Conservation (phyloP, 495 filamentous ascomycete species). For the Trichoderma orchidacearum region DNA sequence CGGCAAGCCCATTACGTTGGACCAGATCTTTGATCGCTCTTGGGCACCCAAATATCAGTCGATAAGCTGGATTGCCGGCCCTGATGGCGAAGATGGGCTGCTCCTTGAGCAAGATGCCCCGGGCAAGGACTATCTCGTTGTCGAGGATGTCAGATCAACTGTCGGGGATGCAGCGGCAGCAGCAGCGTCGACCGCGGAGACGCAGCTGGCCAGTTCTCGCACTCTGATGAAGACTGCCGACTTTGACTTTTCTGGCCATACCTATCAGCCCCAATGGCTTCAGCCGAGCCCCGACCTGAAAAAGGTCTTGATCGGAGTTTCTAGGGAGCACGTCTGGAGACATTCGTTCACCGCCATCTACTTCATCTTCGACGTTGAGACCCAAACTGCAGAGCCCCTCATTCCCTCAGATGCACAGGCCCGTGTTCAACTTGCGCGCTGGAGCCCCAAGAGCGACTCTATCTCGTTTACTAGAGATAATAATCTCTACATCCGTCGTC, state of each 20-base stretch:
- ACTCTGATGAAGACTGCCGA: conserved; percentile 59
- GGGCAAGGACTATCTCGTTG: conserved; percentile 59
- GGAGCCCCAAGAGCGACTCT: conserved; percentile 79
- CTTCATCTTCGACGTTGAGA: conserved; percentile 87
- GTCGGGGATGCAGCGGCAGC: conserved; percentile 13
- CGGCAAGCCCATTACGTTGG: conserved; percentile 67
- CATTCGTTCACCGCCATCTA: conserved; percentile 76
- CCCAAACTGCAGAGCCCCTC: conserved; percentile 64
- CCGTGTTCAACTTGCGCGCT: conserved; percentile 70
- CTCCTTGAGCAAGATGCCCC: conserved; percentile 49
- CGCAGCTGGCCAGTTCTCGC: conserved; percentile 31
- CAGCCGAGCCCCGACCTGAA: conserved; percentile 75
- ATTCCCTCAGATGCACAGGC: conserved; percentile 53
- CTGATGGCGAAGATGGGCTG: conserved; percentile 76
- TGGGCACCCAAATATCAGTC: conserved; percentile 57
- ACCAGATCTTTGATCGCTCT: conserved; percentile 59
- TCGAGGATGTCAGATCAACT: conserved; percentile 66
- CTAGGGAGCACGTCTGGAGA: conserved; percentile 65
- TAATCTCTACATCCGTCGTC: conserved; percentile 69
- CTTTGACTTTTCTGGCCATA: conserved; percentile 43
- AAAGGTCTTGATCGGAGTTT: conserved; percentile 68
- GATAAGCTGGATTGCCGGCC: conserved; percentile 79
- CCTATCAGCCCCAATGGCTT: conserved; percentile 38
- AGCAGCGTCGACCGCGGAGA: conserved; percentile 17
- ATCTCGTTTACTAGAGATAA: conserved; percentile 78